Conservation (phyloP, 2,329 filamentous ascomycete species). For the Alternaria gansuensis region DNA sequence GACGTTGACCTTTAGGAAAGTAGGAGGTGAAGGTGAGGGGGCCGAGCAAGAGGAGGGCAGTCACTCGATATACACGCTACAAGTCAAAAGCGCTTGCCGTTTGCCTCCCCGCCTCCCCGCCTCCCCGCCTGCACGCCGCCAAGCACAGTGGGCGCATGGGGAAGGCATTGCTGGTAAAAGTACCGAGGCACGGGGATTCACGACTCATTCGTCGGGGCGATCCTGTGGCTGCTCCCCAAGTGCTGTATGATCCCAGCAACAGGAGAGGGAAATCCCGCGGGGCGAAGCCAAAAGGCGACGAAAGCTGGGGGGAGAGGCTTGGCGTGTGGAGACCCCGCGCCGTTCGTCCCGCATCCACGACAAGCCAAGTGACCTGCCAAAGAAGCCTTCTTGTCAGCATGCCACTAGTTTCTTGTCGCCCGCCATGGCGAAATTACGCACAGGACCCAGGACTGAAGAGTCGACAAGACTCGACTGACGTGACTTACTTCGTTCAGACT, state of each 20-base stretch:
- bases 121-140: conserved; percentile 21
- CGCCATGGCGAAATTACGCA: conserved; percentile 15
- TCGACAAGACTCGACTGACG: conserved; percentile 11
- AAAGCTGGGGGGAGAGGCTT: conserved; percentile 38
- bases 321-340: conserved; percentile 45
- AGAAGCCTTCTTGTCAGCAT: conserved; percentile 13
- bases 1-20: background rate
- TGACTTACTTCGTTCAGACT: conserved; percentile 22
- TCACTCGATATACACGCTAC: conserved; percentile 16
- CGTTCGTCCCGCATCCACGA: conserved; percentile 21
- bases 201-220: conserved; percentile 16
- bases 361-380: conserved; percentile 25
- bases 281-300: conserved; percentile 22
- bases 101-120: conserved; percentile 13
- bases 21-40: conserved; percentile 15
- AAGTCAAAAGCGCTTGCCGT: conserved; percentile 8
- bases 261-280: conserved; percentile 14
- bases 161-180: conserved; percentile 24
- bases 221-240: background rate
- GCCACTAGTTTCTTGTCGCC: conserved; percentile 20
- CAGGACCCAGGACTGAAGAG: conserved; percentile 16
- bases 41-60: background rate
- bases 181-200: conserved; percentile 38
- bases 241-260: conserved; percentile 1
- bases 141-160: conserved; percentile 4